Base-by-base conservation (phyloP, 768 basidiomycete species). In the Boletus rufocinnamomeus region DNA sequence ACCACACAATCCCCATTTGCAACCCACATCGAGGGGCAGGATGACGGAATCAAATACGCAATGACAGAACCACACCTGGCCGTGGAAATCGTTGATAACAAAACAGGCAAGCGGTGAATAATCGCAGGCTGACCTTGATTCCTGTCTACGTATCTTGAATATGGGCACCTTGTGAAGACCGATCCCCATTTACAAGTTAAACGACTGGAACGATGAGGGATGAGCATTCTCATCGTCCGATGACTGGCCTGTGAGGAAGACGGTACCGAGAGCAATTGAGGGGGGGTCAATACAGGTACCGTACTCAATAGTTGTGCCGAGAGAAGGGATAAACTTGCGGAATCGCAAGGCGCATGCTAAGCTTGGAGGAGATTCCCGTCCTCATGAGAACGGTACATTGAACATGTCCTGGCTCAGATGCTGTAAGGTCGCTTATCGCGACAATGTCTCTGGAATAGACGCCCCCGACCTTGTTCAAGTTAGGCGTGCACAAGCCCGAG, bases 11-110 rank as follows among this genome's bases (percentile, higher is more conserved):
- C 54, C 50, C 55, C 50, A 25, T 37, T 32, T 48, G 46, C 27
- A 6, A 28, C 6, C 43, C 11, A 23, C 17, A 17, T 9, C n/a
- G 35, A 17, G n/a, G 25, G 17, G 13, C 28, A 25, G 16, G 6
- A 23, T 52, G n/a, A 53, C 46, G 56, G 52, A 35, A 55, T 34
- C 32, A 55, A 44, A 43, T 32, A 54, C 14, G 30, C 27, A 30
- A 37, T 14, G 35, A 7, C 46, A 38, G 47, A 56, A 38, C 35
- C 35, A 34, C 50, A 7, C 30, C 23, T 45, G 41, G n/a, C n/a
- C 40, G 41, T 43, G 41, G 41, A 17, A 17, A 38, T 17, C 16
- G 17, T 19, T 8, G 37, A 38, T 43, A 4, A 43, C 41, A 21
- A 10, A n/a, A 43, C 41, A 23, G 40, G 40, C 10, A 41, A n/a